These are phyloP conservation scores for Pyrenochaeta sp. DNA, from an alignment of 2,329 filamentous ascomycete species.

Conservation along the genomic window DNA sequence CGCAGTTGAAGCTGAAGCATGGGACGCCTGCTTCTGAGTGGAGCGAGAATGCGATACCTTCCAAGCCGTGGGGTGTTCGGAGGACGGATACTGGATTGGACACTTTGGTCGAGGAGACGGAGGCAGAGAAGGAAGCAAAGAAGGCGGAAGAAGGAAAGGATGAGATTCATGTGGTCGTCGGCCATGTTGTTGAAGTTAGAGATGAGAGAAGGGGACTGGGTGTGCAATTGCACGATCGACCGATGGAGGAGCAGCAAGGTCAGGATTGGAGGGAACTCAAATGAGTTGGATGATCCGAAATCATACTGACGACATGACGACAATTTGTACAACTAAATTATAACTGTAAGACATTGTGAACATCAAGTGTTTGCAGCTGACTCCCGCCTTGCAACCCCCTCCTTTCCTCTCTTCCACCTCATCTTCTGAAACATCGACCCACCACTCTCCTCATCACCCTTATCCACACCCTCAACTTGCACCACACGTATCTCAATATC, in stretches of 20 bases:
- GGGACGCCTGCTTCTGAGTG: not conserved
- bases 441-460: too few relatives aligned
- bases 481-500: too few relatives aligned
- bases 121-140: not conserved
- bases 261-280: slow-evolving; percentile 1
- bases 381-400: too few relatives aligned
- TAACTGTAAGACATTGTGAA: too few relatives aligned
- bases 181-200: not conserved
- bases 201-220: not conserved
- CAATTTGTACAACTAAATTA: not conserved
- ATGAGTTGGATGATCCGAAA: not conserved
- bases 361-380: too few relatives aligned
- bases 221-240: not conserved
- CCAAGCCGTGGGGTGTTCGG: slow-evolving; percentile 11
- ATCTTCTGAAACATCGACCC: too few relatives aligned
- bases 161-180: not conserved
- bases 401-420: too few relatives aligned
- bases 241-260: slow-evolving; percentile 12
- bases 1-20: slow-evolving; percentile 5
- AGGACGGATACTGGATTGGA: slow-evolving; percentile 21
- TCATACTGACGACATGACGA: slow-evolving; percentile 16
- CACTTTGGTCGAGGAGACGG: slow-evolving; percentile 17
- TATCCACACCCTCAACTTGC: too few relatives aligned
- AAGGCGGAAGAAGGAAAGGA: not conserved
- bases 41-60: slow-evolving; percentile 6